Conservation (phyloP, 306 rosid species). For the Phaseolus lunatus region DNA sequence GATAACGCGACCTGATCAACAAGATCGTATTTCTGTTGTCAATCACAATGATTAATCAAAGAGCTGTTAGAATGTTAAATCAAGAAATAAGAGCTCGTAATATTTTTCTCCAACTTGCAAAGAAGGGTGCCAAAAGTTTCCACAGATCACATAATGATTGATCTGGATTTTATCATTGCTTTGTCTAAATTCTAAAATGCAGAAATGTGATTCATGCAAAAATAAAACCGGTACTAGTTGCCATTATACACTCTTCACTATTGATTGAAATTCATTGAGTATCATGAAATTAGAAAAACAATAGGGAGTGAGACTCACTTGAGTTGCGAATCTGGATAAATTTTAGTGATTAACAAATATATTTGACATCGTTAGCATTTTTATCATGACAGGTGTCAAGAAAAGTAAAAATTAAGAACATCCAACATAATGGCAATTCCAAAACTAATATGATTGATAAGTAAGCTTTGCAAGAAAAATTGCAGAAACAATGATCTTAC, state of each 20-base stretch:
- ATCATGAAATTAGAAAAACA: background rate
- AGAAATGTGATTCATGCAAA: background rate
- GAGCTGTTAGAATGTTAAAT: background rate
- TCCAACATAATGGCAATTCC: background rate
- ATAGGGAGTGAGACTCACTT: background rate
- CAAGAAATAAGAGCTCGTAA: background rate
- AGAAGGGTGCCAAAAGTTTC: conserved; percentile 23
- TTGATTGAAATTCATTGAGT: no score
- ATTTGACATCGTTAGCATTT: background rate
- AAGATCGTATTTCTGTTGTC: conserved; percentile 32
- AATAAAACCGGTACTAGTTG: conserved; percentile 1
- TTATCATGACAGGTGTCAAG: background rate
- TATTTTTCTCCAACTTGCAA: background rate
- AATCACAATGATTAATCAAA: conserved; percentile 28
- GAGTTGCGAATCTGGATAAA: background rate
- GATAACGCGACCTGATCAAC: conserved; percentile 78
- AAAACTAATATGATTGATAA: background rate
- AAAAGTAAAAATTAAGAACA: background rate
- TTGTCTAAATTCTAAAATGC: background rate
- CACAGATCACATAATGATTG: background rate
- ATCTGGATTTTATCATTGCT: conserved; percentile 2
- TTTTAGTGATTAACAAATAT: no score
- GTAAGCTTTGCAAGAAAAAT: background rate
- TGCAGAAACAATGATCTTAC: conserved; percentile 43
- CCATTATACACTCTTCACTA: background rate